Evolutionary conservation across 257 asterid genomes (phyloP).

Genomic region (Petunia secreta): DNA sequence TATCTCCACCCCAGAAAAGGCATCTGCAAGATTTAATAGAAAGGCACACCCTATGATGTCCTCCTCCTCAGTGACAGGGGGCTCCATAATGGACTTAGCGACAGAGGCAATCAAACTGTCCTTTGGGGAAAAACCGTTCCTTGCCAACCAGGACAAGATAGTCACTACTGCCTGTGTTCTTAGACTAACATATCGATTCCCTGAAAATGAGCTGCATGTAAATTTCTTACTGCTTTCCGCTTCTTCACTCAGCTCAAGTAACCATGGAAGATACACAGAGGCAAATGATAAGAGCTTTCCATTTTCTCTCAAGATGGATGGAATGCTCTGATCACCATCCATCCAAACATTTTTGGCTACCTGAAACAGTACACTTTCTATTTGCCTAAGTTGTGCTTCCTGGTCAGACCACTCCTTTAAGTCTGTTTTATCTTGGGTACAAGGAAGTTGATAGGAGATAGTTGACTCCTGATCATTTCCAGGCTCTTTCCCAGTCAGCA

Average conservation of each 20-base stretch:
- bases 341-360: conserved; percentile 29
- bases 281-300: conserved; percentile 71
- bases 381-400: conserved; percentile 50
- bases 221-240: conserved; percentile 51
- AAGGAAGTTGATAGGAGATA: conserved; percentile 35
- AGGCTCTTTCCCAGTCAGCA: conserved; percentile 73
- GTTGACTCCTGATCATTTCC: conserved; percentile 47
- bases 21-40: conserved; percentile 81
- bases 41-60: conserved; percentile 83
- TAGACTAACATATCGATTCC: conserved; percentile 53
- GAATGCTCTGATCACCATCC: conserved; percentile 30
- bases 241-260: conserved; percentile 66
- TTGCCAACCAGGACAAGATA: conserved; percentile 82
- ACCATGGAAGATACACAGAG: conserved; percentile 79
- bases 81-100: conserved; percentile 83
- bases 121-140: conserved; percentile 73
- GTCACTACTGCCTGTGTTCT: conserved; percentile 70
- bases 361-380: conserved; percentile 53
- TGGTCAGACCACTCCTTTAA: conserved; percentile 44
- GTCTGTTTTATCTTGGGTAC: conserved; percentile 34
- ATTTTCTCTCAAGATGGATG: conserved; percentile 63
- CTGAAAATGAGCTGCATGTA: conserved; percentile 45
- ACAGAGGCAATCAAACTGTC: conserved; percentile 79
- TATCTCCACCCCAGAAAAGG: conserved; percentile 65
- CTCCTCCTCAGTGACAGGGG: conserved; percentile 78